A percentile compares a stretch with the other conserved stretches of the same genome.
These are phyloP conservation scores for Phalaenopsis aphrodite DNA, from an alignment of 106 monocot genomes.

Conservation along the genomic window DNA sequence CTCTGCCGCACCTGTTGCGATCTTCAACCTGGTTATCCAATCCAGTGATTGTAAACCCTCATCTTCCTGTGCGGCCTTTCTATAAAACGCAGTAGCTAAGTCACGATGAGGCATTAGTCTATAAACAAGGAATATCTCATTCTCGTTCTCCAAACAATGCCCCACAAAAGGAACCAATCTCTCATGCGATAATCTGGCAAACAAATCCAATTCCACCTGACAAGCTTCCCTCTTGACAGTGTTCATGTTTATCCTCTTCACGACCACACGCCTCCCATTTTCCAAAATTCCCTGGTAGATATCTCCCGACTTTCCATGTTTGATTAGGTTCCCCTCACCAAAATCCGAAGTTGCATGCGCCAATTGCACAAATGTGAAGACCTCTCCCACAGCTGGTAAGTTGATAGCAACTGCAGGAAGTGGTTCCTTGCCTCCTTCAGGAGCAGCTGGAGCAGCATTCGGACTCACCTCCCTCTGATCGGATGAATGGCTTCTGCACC, in stretches of 20 bases:
- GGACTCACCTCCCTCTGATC: slow-evolving; percentile 5
- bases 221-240: slow-evolving; percentile 20
- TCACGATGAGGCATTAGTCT: slow-evolving; percentile 69
- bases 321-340: slow-evolving; percentile 49
- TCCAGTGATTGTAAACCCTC: slow-evolving; percentile 53
- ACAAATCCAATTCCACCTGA: slow-evolving; percentile 63
- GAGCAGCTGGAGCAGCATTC: neutral
- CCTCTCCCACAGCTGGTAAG: slow-evolving; percentile 25
- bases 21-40: too few species aligned
- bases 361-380: slow-evolving; percentile 56
- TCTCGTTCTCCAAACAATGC: slow-evolving; percentile 59
- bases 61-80: slow-evolving; percentile 42
- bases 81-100: slow-evolving; percentile 45
- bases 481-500: neutral
- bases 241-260: slow-evolving; percentile 55
- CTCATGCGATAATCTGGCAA: slow-evolving; percentile 44
- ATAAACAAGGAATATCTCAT: slow-evolving; percentile 84
- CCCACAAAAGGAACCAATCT: slow-evolving; percentile 81
- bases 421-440: slow-evolving; percentile 7
- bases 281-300: slow-evolving; percentile 64
- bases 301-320: slow-evolving; percentile 78
- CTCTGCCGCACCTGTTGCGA: too few species aligned
- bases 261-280: slow-evolving; percentile 49
- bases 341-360: slow-evolving; percentile 51
- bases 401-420: slow-evolving; percentile 7